A percentile compares a stretch with the other conserved stretches of the same genome.
phyloP scores from a whole-genome alignment of 2,329 filamentous ascomycete species.

The Neurospora sp. region DNA sequence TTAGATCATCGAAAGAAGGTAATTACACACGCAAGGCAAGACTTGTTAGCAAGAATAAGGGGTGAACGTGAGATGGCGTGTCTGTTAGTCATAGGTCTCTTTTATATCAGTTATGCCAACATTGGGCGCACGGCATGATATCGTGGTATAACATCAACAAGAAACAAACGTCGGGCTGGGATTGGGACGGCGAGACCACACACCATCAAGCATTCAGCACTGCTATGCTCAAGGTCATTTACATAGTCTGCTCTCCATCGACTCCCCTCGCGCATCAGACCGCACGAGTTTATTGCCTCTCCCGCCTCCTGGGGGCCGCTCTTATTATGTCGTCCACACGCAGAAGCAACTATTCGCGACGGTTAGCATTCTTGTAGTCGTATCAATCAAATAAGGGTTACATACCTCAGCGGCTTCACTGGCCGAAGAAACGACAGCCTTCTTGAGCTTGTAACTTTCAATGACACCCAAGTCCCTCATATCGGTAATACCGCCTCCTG shows the following conservation, averaged over 20 bases:
- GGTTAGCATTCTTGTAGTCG: slow-evolving; percentile 16
- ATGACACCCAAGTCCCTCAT: slow-evolving; percentile 94
- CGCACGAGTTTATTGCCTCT: slow-evolving; percentile 35
- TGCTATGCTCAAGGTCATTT: not conserved
- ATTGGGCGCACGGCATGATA: not conserved
- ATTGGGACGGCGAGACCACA: not conserved
- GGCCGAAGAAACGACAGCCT: slow-evolving; percentile 91
- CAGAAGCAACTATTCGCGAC: slow-evolving; percentile 59
- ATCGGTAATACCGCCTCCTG: slow-evolving; percentile 85
- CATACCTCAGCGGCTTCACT: slow-evolving; percentile 93
- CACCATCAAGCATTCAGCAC: not conserved
- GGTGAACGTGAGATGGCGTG: not conserved
- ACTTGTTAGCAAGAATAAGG: not conserved
- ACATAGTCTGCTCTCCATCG: not conserved
- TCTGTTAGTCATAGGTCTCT: not conserved
- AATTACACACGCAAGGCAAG: not conserved
- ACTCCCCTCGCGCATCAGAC: not conserved
- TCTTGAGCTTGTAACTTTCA: slow-evolving; percentile 98
- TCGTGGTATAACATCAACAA: not conserved
- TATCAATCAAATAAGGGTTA: slow-evolving; percentile 4
- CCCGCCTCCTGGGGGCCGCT: slow-evolving; percentile 74
- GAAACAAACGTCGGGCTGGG: not conserved
- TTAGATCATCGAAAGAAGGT: not conserved
- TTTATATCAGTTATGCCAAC: not conserved
- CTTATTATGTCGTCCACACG: slow-evolving; percentile 98